Evolutionary conservation across 2,329 filamentous ascomycete genomes (phyloP).

Genomic region (Lecanicillium sp.): DNA sequence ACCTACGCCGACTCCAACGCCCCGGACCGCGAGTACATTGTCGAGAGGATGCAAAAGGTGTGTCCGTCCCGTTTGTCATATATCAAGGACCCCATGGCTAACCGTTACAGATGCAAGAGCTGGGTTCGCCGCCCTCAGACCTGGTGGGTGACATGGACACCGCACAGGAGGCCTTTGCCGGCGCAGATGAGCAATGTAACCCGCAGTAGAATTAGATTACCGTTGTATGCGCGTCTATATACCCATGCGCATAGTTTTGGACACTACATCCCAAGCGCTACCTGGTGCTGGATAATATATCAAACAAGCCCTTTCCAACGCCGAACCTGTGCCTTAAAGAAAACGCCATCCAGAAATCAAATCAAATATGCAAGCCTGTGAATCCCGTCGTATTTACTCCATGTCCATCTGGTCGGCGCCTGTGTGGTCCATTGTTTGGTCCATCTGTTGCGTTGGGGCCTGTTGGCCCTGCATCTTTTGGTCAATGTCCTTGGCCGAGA

Average conservation of each 20-base stretch:
- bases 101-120: slow-evolving; percentile 81
- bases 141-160: slow-evolving; percentile 85
- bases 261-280: neutral
- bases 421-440: slow-evolving; percentile 34
- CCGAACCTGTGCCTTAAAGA: no score
- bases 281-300: neutral
- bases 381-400: neutral
- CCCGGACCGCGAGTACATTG: slow-evolving; percentile 82
- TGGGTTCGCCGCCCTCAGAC: slow-evolving; percentile 83
- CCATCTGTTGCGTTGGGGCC: slow-evolving; percentile 37
- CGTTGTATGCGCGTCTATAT: slow-evolving; percentile 23
- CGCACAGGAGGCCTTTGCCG: slow-evolving; percentile 64
- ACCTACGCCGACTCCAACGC: slow-evolving; percentile 78
- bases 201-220: no score
- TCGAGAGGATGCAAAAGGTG: slow-evolving; percentile 97
- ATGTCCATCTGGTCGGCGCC: slow-evolving; percentile 7
- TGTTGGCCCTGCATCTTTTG: slow-evolving; percentile 21
- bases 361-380: no score
- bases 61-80: slow-evolving; percentile 22
- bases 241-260: slow-evolving; percentile 19
- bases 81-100: neutral
- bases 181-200: slow-evolving; percentile 56
- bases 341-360: no score
- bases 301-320: neutral
- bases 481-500: slow-evolving; percentile 18